phyloP scores from a whole-genome alignment of 2,329 filamentous ascomycete genomes.

The Calonectria pseudoturangicola region DNA sequence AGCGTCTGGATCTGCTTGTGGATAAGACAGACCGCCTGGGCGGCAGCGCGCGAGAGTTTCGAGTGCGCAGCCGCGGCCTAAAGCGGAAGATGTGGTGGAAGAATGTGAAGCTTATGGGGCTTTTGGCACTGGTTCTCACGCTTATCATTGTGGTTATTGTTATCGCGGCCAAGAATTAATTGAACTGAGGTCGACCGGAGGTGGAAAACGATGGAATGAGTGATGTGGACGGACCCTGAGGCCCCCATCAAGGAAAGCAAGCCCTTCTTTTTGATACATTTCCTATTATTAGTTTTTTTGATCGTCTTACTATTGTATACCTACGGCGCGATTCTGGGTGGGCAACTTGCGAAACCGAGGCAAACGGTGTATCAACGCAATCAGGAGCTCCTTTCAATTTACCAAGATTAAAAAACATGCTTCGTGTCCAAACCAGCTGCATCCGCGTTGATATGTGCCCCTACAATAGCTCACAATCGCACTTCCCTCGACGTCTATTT shows the following conservation, averaged over 20 bases:
- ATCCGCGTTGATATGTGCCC: not conserved
- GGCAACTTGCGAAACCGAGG: constrained; percentile 48
- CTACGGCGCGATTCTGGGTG: constrained; percentile 37
- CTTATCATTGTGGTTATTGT: constrained; percentile 75
- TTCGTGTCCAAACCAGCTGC: not conserved
- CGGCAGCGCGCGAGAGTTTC: constrained; percentile 91
- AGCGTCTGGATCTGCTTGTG: constrained; percentile 93
- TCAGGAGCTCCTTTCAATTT: constrained; percentile 47
- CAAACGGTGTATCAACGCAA: constrained; percentile 53
- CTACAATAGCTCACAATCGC: not conserved
- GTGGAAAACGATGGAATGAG: constrained; percentile 9
- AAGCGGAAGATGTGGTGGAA: constrained; percentile 99
- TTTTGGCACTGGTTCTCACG: constrained; percentile 81
- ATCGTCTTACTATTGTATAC: constrained; percentile 46
- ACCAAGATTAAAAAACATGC: constrained; percentile 46
- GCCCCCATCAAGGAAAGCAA: not conserved
- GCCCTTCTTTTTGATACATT: constrained; percentile 34
- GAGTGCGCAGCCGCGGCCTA: constrained; percentile 88
- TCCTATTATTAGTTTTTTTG: constrained; percentile 39
- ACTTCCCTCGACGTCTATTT: constrained; percentile 10
- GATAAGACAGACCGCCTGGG: constrained; percentile 97
- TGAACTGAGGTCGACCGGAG: constrained; percentile 15
- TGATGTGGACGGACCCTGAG: not conserved
- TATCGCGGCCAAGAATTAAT: constrained; percentile 69
- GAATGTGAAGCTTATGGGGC: constrained; percentile 94